Conservation (phyloP, 2,329 filamentous ascomycete species). For the Monosporascus ibericus region DNA sequence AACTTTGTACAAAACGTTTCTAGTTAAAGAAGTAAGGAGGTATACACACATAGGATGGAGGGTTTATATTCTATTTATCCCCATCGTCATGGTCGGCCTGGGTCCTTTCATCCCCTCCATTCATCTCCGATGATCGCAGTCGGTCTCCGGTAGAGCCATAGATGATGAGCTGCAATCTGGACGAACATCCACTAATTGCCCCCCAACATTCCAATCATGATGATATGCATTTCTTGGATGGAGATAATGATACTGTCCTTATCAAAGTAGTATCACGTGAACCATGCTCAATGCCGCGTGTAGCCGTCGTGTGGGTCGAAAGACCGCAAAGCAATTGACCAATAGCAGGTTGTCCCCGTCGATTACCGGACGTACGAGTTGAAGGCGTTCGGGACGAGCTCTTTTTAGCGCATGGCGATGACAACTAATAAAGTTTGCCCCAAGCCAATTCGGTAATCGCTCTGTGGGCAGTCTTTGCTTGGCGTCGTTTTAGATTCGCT, state of each 20-base stretch:
- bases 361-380: slow-evolving; percentile 10
- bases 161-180: slow-evolving; percentile 3
- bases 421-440: no score
- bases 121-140: slow-evolving; percentile 22
- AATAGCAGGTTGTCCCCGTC: slow-evolving; percentile 17
- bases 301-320: slow-evolving; percentile 19
- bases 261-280: slow-evolving; percentile 22
- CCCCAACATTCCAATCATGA: not conserved
- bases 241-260: not conserved
- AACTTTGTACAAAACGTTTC: no score
- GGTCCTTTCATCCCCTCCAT: slow-evolving; percentile 5
- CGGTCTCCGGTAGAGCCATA: slow-evolving; percentile 6
- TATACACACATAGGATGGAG: not conserved
- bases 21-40: no score
- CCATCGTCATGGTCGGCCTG: slow-evolving; percentile 4
- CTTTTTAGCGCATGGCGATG: no score
- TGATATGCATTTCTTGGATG: not conserved
- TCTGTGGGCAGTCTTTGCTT: no score
- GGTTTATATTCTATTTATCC: slow-evolving; percentile 10
- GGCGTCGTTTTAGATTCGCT: no score
- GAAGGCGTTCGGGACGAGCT: not conserved
- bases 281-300: slow-evolving; percentile 20
- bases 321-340: slow-evolving; percentile 17
- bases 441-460: no score
- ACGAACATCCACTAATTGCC: not conserved